phyloP scores from a whole-genome alignment of 108 stramenopile genomes.

The Fistulifera solaris region DNA sequence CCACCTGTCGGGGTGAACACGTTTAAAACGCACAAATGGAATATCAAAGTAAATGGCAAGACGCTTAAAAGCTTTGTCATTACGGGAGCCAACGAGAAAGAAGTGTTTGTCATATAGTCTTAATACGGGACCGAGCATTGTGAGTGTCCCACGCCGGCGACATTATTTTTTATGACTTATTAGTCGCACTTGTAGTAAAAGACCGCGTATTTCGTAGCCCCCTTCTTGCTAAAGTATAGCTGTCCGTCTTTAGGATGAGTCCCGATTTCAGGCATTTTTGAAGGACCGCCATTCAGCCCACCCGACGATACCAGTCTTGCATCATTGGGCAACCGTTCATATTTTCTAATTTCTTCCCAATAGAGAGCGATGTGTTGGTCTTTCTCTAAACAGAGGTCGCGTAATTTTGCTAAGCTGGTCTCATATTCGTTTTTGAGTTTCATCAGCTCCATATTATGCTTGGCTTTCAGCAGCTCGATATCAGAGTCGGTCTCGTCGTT shows the following conservation, averaged over 20 bases:
- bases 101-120: neutral
- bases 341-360: constrained; percentile 3
- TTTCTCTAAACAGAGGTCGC: constrained; percentile 3
- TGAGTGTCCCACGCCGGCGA: no score
- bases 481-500: neutral
- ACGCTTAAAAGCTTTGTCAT: constrained; percentile 42
- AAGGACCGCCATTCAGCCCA: no score
- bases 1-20: constrained; percentile 54
- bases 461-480: constrained; percentile 1
- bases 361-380: constrained; percentile 9
- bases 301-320: neutral
- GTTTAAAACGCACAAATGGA: constrained; percentile 69
- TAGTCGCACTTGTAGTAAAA: constrained; percentile 8
- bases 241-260: constrained; percentile 4
- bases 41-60: constrained; percentile 54
- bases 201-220: constrained; percentile 2
- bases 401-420: constrained; percentile 1
- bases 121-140: no score
- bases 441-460: constrained; percentile 1
- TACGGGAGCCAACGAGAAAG: constrained; percentile 22
- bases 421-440: constrained; percentile 8
- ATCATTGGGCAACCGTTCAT: constrained; percentile 6
- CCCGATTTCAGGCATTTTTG: constrained; percentile 7
- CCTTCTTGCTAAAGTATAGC: neutral
- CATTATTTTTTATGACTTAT: neutral